These are phyloP conservation scores for Peterozyma xylosa DNA, from an alignment of 805 yeast genomes.

Conservation along the genomic window DNA sequence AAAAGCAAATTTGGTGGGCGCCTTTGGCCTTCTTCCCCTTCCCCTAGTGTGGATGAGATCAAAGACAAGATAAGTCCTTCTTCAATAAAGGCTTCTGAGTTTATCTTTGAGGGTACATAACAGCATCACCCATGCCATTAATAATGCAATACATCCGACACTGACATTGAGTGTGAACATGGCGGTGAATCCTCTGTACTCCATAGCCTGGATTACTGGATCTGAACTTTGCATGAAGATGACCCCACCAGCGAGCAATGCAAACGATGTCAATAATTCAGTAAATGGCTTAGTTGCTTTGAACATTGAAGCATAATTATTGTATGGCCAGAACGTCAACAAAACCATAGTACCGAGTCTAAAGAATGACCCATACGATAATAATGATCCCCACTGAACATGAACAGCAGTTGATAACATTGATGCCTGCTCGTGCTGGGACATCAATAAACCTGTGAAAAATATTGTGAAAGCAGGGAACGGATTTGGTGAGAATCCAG, in stretches of 20 bases:
- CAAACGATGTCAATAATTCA: constrained; percentile 73
- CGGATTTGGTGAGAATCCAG: constrained; percentile 87
- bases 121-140: constrained; percentile 86
- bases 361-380: constrained; percentile 76
- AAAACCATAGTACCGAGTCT: constrained; percentile 59
- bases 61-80: no score
- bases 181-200: constrained; percentile 72
- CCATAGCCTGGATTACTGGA: constrained; percentile 74
- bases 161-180: constrained; percentile 90
- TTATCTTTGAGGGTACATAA: constrained; percentile 57
- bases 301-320: constrained; percentile 17
- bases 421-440: constrained; percentile 86
- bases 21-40: no score
- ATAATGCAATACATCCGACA: constrained; percentile 67
- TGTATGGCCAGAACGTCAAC: constrained; percentile 36
- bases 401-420: constrained; percentile 73
- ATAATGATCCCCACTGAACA: constrained; percentile 84
- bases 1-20: no score
- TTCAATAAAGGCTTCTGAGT: constrained; percentile 18
- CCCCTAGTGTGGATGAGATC: no score
- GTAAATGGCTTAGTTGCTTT: constrained; percentile 74
- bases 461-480: constrained; percentile 89
- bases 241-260: constrained; percentile 80
- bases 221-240: constrained; percentile 90
- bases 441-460: constrained; percentile 96